Evolutionary conservation across 441 rosid species (phyloP), one percentile per base, ranked within the genome.

Genomic region (Mallotus repandus): DNA sequence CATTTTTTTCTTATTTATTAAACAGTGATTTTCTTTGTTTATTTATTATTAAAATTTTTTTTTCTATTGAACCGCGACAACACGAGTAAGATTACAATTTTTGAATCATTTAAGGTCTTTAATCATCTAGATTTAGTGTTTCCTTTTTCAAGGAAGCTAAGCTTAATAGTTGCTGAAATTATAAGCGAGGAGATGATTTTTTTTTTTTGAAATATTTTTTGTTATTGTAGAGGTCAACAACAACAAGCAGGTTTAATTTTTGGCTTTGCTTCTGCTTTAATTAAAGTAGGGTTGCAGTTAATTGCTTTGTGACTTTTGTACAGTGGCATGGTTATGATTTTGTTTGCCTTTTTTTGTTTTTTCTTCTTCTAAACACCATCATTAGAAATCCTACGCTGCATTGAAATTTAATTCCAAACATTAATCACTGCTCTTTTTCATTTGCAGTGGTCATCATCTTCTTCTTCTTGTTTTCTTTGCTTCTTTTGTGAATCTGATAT

Each of bases 311-410:
- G 56, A 64, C 86, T 77, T 83, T 71, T 73, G 73, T 69, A 56
- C 72, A 78, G 71, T 83, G 83, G 78, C 50, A 68, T 80, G 68
- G 75, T 56, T 81, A 80, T 89, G 86, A 89, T 86, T 84, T 79
- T 81, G 81, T 80, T 82, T 79, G 73, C 73, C 77, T 75, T 76
- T 45, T 45, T 70, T 72, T 41, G 18, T 57, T 18, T 19, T 49
- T 0, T 14, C 32, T 29, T 29, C 32, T 45, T 22, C 78, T 82
- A 7, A 53, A 14, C 16, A 18, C 16, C 19, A 53, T 53, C 8
- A 53, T 53, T 53, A 53, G 19, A 53, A 53, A 53, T 4, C 0
- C 19, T 9, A 14, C 6, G 56, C 10, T 29, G 32, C 32, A 29
- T 29, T 29, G 32, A 29, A 29, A 29, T 29, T 29, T 29, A 29